These are phyloP conservation scores for Gentiana dahurica DNA, from an alignment of 257 asterid genomes.

Conservation along the genomic window DNA sequence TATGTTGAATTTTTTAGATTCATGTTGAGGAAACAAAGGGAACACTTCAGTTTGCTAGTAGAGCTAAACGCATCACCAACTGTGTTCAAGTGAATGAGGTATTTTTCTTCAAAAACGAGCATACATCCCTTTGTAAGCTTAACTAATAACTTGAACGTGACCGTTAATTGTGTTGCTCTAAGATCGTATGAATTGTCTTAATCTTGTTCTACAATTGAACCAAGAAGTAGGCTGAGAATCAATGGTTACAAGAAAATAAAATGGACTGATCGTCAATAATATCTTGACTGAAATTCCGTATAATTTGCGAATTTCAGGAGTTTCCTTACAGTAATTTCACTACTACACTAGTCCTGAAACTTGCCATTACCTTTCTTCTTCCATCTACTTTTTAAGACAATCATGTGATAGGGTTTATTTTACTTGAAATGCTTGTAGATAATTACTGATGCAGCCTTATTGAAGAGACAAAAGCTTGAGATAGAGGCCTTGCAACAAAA, in stretches of 20 bases:
- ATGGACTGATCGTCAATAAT: too few relatives aligned
- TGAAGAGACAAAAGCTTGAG: conserved; percentile 83
- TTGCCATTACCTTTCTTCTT: too few relatives aligned
- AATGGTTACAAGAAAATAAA: too few relatives aligned
- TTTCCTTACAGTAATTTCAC: too few relatives aligned
- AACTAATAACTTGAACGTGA: background rate
- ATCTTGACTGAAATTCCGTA: too few relatives aligned
- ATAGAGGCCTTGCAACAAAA: conserved; percentile 78
- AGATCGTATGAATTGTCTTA: background rate
- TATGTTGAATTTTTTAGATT: conserved; percentile 29
- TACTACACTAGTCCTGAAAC: too few relatives aligned
- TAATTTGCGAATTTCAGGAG: too few relatives aligned
- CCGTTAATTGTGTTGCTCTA: background rate
- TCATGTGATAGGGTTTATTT: conserved; percentile 9
- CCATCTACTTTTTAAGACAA: too few relatives aligned
- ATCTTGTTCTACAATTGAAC: too few relatives aligned
- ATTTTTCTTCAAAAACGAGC: conserved; percentile 8
- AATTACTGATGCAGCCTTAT: conserved; percentile 87
- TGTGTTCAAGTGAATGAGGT: conserved; percentile 99
- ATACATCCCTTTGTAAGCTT: background rate
- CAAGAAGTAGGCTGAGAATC: too few relatives aligned
- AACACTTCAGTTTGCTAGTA: conserved; percentile 95
- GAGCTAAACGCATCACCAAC: conserved; percentile 94
- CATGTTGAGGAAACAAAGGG: conserved; percentile 94
- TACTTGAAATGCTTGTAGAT: conserved; percentile 38